phyloP scores from a whole-genome alignment of 305 asterid genomes.

The Fraxinus albicans region DNA sequence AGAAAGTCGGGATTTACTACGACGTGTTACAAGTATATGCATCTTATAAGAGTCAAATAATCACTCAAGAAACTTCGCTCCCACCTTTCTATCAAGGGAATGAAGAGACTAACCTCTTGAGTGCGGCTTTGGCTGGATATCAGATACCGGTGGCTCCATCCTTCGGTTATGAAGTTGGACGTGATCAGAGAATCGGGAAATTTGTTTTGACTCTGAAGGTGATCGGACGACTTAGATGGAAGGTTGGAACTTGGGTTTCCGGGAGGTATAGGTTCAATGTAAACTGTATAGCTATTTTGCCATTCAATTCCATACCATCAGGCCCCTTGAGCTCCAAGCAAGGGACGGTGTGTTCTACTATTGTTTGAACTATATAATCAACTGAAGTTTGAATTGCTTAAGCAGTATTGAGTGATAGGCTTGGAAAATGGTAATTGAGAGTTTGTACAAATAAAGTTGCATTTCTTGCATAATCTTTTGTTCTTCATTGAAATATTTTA shows the following conservation, averaged over 20 bases:
- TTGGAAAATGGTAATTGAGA: not conserved
- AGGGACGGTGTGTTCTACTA: conserved; percentile 50
- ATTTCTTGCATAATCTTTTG: not conserved
- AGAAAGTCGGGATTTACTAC: conserved; percentile 73
- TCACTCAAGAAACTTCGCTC: conserved; percentile 52
- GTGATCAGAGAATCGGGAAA: conserved; percentile 56
- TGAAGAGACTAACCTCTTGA: conserved; percentile 37
- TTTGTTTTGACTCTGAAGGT: conserved; percentile 39
- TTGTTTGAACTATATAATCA: conserved; percentile 29
- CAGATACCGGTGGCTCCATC: conserved; percentile 68
- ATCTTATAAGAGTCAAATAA: conserved; percentile 76
- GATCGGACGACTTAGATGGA: conserved; percentile 41
- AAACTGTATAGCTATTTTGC: conserved; percentile 41
- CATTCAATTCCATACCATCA: conserved; percentile 33
- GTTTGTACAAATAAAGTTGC: not conserved
- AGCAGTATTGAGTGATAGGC: not conserved
- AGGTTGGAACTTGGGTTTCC: conserved; percentile 53
- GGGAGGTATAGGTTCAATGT: conserved; percentile 46
- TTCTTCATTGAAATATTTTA: not conserved
- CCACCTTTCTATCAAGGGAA: conserved; percentile 66
- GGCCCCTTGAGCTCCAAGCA: conserved; percentile 33
- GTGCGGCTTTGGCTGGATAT: conserved; percentile 30
- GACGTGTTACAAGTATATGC: conserved; percentile 65
- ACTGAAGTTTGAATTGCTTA: not conserved
- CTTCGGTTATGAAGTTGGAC: conserved; percentile 59